Evolutionary conservation across 306 rosid species (phyloP), one percentile per base, ranked within the genome.

Genomic region (Biancaea sappan): DNA sequence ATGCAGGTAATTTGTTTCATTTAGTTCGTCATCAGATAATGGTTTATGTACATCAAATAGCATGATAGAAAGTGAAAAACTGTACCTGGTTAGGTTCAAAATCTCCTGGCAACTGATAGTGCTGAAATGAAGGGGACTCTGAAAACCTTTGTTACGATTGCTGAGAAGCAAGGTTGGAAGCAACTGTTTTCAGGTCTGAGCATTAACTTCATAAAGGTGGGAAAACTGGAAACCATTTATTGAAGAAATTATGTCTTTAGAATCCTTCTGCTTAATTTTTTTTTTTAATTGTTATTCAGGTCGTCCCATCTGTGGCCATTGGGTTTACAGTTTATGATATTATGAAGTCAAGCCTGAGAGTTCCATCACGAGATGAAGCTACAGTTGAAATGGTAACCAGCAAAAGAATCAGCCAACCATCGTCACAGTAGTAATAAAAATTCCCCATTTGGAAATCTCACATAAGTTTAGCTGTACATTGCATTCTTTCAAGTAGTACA

Each of bases 291-390:
- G 77, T 68, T 29, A 75, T 84, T 74, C 90, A 94, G 98, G 97
- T 91, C 37, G 98, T 91, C 46, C 98, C 98, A 52, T 94, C 98
- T 40, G 97, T 84, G 60, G 98, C 98, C 18, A 92, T 94, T n/a
- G 95, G 98, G 57, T 94, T 91, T 74, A 94, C 97, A n/a, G 93
- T 92, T 72, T 94, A 90, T 58, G 98, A 94, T 73, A 71, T 79
- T 24, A 80, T 88, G 96, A 94, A 94, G 79, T 53, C 81, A 52
- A 81, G 29, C 77, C 84, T 92, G 43, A 84, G 84, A 84, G 96
- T 94, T 79, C 97, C 97, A 38, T 84, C 98, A 77, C 80, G 98
- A 72, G 98, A 91, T 2, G 92, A 92, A 66, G 80, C 81, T 48
- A 87, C 81, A 52, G 80, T 77, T 52, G 89, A 87, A 83, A 81